Conservation (phyloP, 805 yeast genomes). For the Lipomyces chichibuensis region DNA sequence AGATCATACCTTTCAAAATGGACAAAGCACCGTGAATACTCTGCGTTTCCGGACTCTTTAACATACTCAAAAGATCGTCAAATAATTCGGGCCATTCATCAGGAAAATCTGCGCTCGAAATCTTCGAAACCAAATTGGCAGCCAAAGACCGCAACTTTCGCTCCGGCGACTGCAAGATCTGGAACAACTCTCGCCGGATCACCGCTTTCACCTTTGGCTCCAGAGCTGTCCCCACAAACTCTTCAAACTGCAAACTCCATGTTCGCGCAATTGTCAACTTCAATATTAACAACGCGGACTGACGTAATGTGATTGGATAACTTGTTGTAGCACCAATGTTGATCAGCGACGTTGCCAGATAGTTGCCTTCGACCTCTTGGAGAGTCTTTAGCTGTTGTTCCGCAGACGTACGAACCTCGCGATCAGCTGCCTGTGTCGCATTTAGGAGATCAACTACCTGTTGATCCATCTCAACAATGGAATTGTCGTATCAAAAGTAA, state of each 20-base stretch:
- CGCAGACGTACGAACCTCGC: conserved; percentile 20
- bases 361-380: conserved; percentile 13
- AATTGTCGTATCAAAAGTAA: neutral
- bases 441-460: conserved; percentile 24
- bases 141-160: conserved; percentile 67
- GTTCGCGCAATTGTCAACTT: conserved; percentile 24
- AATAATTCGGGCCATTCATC: conserved; percentile 91
- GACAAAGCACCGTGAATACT: conserved; percentile 25
- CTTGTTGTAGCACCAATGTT: conserved; percentile 10
- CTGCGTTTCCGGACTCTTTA: conserved; percentile 51
- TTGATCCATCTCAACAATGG: conserved; percentile 15
- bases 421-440: conserved; percentile 30
- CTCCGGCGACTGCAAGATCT: conserved; percentile 42
- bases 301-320: conserved; percentile 18
- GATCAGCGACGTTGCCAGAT: conserved; percentile 20
- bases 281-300: conserved; percentile 27
- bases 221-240: conserved; percentile 25
- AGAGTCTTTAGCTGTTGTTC: conserved; percentile 16
- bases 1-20: conserved; percentile 24
- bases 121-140: conserved; percentile 76
- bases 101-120: conserved; percentile 88
- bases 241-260: conserved; percentile 35
- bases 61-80: conserved; percentile 48
- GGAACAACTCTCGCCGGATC: conserved; percentile 19
- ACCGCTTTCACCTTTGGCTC: conserved; percentile 17